Percentiles rank a stretch among this genome's conserved stretches.
Evolutionary conservation across 352 stramenopile genomes (phyloP).

Genomic region (Phytophthora melonis): DNA sequence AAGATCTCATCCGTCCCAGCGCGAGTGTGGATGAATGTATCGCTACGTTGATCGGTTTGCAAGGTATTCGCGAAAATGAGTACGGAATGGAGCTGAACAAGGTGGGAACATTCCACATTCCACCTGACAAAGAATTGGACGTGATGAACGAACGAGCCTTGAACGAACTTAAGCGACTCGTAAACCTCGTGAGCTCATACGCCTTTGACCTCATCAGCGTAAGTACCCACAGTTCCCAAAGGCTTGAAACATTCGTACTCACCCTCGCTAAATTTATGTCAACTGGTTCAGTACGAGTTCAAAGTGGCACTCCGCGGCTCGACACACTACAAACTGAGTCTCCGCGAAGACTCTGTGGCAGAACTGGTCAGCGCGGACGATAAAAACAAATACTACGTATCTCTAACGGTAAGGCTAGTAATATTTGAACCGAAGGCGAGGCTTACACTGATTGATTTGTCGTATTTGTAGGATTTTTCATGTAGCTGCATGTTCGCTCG

Average conservation of each 20-base stretch:
- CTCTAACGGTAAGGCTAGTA: not conserved
- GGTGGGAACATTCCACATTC: not conserved
- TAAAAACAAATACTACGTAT: not conserved
- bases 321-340: not conserved
- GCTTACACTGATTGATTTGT: not conserved
- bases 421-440: not conserved
- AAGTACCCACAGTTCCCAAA: not conserved
- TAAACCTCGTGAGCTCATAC: not conserved
- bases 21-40: not conserved
- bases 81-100: slow-evolving; percentile 4
- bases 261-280: not conserved
- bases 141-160: not conserved
- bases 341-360: not conserved
- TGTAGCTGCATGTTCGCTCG: slow-evolving; percentile 3
- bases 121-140: not conserved
- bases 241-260: not conserved
- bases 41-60: not conserved
- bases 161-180: not conserved
- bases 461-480: not conserved
- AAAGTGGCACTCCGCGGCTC: not conserved
- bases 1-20: not conserved
- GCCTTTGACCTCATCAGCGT: not conserved
- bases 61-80: slow-evolving; percentile 8
- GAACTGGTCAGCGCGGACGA: not conserved
- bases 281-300: not conserved